Conservation (phyloP, 2,329 filamentous ascomycete genomes). For the Verticillium zaregamsianum region DNA sequence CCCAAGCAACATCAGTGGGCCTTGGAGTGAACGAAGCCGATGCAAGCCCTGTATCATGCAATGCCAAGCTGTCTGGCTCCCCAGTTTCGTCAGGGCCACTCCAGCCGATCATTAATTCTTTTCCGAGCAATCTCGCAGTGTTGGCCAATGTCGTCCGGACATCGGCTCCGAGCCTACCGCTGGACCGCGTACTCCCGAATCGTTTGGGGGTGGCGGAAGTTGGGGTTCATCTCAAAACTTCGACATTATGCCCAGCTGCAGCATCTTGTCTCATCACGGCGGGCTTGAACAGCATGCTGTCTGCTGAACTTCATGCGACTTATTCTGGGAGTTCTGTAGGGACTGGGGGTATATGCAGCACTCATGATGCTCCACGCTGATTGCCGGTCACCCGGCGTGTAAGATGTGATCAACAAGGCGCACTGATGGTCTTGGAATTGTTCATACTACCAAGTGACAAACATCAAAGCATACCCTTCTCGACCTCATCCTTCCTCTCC, state of each 20-base stretch:
- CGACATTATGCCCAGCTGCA: neutral
- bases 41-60: neutral
- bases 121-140: neutral
- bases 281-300: too few species aligned
- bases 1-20: neutral
- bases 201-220: neutral
- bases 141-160: neutral
- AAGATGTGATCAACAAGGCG: too few species aligned
- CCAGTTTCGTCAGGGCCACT: neutral
- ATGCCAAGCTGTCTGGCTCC: neutral
- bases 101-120: neutral
- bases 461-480: slow-evolving; percentile 80
- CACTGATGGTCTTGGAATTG: too few species aligned
- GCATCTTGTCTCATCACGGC: too few species aligned
- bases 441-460: neutral
- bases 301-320: too few species aligned
- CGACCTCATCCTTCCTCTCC: slow-evolving; percentile 84
- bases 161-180: neutral
- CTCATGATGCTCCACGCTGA: too few species aligned
- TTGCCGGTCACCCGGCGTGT: too few species aligned
- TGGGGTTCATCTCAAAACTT: neutral
- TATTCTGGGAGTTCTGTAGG: too few species aligned
- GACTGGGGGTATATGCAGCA: too few species aligned
- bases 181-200: neutral
- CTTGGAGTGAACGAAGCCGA: neutral